phyloP scores from a whole-genome alignment of 1,284 basidiomycete species.

The Heterobasidion parviporum region DNA sequence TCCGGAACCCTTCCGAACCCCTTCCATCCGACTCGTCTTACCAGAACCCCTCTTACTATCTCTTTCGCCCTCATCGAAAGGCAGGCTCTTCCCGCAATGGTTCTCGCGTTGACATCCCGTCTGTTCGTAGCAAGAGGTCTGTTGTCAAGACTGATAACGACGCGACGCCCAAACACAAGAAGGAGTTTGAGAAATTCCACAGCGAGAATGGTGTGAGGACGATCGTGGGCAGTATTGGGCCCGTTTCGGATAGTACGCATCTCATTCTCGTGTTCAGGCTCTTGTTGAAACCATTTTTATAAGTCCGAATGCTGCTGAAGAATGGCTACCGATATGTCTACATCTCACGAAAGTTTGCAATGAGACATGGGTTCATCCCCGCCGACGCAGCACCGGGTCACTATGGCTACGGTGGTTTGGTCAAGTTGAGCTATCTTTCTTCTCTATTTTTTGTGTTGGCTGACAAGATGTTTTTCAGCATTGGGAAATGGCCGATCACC shows the following conservation, averaged over 20 bases:
- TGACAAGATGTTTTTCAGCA: slow-evolving; percentile 23
- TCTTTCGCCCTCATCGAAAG: slow-evolving; percentile 37
- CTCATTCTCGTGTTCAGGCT: slow-evolving; percentile 5
- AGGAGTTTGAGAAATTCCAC: slow-evolving; percentile 81
- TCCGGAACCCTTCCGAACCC: slow-evolving; percentile 51
- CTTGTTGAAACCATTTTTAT: neutral
- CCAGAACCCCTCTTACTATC: slow-evolving; percentile 61
- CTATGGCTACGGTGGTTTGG: slow-evolving; percentile 81
- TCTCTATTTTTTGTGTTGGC: neutral
- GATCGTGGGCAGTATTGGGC: slow-evolving; percentile 86
- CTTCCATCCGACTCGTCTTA: slow-evolving; percentile 57
- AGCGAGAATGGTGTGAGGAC: slow-evolving; percentile 90
- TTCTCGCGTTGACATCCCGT: slow-evolving; percentile 16
- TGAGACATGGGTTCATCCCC: slow-evolving; percentile 85
- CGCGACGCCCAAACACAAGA: slow-evolving; percentile 55
- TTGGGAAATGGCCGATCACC: slow-evolving; percentile 77
- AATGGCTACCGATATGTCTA: slow-evolving; percentile 94
- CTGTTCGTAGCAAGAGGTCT: slow-evolving; percentile 29
- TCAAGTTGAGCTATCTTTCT: slow-evolving; percentile 37
- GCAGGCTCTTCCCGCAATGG: slow-evolving; percentile 18
- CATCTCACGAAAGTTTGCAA: slow-evolving; percentile 89
- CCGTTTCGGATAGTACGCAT: slow-evolving; percentile 74
- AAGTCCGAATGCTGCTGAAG: slow-evolving; percentile 90
- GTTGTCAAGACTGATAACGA: slow-evolving; percentile 24
- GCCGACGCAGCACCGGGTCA: slow-evolving; percentile 73